Conservation (phyloP, 116 monocot genomes). For the Cymodocea nodosa region DNA sequence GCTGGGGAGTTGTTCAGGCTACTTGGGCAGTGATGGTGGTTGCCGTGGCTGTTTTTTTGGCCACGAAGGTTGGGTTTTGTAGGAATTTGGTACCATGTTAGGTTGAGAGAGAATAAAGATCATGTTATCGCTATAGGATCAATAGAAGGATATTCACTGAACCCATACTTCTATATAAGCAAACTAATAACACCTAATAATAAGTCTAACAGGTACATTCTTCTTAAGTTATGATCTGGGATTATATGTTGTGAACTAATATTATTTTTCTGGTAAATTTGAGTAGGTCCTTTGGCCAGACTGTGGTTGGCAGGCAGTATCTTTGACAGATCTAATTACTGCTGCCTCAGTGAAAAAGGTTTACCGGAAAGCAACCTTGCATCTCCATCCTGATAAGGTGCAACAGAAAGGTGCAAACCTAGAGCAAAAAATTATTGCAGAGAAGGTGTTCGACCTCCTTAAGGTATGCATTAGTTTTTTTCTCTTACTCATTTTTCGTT, state of each 20-base stretch:
- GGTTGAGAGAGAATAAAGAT: too few species aligned
- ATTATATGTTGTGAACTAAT: neutral
- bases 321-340: conserved; percentile 82
- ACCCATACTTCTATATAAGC: too few species aligned
- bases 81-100: too few species aligned
- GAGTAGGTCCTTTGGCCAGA: conserved; percentile 87
- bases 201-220: too few species aligned
- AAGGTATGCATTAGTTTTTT: conserved; percentile 44
- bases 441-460: conserved; percentile 97
- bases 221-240: too few species aligned
- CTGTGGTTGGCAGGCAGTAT: conserved; percentile 91
- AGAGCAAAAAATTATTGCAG: conserved; percentile 90
- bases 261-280: neutral
- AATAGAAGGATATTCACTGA: too few species aligned
- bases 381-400: conserved; percentile 95
- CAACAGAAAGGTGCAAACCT: conserved; percentile 88
- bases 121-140: too few species aligned
- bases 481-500: neutral
- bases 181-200: too few species aligned
- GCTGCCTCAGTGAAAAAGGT: conserved; percentile 75
- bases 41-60: too few species aligned
- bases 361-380: conserved; percentile 90
- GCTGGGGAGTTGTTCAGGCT: too few species aligned
- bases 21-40: too few species aligned
- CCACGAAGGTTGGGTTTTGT: too few species aligned